These are phyloP conservation scores for Rosellinia necatrix DNA, from an alignment of 2,329 filamentous ascomycete genomes.

Conservation along the genomic window DNA sequence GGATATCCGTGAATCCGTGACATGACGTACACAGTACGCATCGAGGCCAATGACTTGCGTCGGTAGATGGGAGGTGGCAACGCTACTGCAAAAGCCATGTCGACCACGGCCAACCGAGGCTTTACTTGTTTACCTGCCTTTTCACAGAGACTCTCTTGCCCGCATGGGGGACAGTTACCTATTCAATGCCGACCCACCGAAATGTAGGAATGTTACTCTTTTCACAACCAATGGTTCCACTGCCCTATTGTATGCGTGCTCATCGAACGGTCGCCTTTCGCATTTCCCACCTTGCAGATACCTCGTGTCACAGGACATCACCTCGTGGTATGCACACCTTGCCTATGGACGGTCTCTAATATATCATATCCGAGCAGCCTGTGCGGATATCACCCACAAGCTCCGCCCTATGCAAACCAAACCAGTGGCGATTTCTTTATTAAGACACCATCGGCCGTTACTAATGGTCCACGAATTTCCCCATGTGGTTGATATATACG, in stretches of 20 bases:
- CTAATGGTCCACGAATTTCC: too few relatives aligned
- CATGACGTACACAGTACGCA: slow-evolving; percentile 19
- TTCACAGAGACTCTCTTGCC: slow-evolving; percentile 18
- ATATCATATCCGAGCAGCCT: too few relatives aligned
- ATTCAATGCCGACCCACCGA: slow-evolving; percentile 13
- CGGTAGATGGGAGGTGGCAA: slow-evolving; percentile 2
- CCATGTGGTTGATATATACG: too few relatives aligned
- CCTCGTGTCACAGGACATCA: slow-evolving; percentile 24
- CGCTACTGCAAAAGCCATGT: slow-evolving; percentile 11
- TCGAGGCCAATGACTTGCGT: not conserved
- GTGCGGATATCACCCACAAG: slow-evolving; percentile 11
- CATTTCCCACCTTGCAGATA: slow-evolving; percentile 19
- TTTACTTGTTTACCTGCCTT: not conserved
- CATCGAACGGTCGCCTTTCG: not conserved
- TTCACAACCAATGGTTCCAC: slow-evolving; percentile 10
- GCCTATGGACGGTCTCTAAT: not conserved
- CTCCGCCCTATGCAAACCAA: slow-evolving; percentile 1
- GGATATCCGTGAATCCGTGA: not conserved
- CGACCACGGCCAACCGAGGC: slow-evolving; percentile 9
- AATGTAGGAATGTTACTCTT: slow-evolving; percentile 2
- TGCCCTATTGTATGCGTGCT: slow-evolving; percentile 13
- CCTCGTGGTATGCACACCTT: slow-evolving; percentile 10
- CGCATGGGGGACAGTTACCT: slow-evolving; percentile 3
- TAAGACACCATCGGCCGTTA: too few relatives aligned
- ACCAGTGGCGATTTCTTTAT: slow-evolving; percentile 2